Conservation (phyloP, 139 green algal species). For the Yamagishiella unicocca region DNA sequence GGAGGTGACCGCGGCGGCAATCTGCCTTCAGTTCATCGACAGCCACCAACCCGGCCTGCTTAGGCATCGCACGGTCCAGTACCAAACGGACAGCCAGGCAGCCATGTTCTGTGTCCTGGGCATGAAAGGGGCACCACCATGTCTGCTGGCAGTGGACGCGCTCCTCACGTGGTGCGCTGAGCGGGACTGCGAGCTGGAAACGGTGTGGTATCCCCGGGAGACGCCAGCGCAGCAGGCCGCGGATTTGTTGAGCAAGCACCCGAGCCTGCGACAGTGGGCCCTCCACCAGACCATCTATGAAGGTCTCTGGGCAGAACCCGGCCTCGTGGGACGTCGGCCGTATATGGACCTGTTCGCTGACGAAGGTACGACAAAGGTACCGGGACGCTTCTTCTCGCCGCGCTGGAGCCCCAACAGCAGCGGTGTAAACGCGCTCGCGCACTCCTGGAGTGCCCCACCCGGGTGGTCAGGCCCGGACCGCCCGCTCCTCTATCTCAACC, state of each 20-base stretch:
- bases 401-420: background rate
- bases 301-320: background rate
- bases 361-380: background rate
- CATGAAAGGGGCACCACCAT: background rate
- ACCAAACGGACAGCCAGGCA: background rate
- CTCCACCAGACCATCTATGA: background rate
- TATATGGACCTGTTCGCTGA: background rate
- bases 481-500: background rate
- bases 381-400: background rate
- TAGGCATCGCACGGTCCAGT: background rate
- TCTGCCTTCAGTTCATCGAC: background rate
- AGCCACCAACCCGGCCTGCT: background rate
- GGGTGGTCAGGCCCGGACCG: no score
- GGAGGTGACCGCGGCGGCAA: background rate
- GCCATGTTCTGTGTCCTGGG: background rate
- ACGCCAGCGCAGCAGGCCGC: background rate
- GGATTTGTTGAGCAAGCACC: background rate
- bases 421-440: background rate
- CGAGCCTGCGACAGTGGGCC: background rate
- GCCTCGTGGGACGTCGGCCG: background rate
- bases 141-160: background rate
- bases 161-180: background rate
- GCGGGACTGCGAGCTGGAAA: background rate
- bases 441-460: background rate
- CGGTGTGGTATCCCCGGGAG: background rate